These are phyloP conservation scores for Trichodelitschia bisporula DNA, from an alignment of 495 filamentous ascomycete species.

Conservation along the genomic window DNA sequence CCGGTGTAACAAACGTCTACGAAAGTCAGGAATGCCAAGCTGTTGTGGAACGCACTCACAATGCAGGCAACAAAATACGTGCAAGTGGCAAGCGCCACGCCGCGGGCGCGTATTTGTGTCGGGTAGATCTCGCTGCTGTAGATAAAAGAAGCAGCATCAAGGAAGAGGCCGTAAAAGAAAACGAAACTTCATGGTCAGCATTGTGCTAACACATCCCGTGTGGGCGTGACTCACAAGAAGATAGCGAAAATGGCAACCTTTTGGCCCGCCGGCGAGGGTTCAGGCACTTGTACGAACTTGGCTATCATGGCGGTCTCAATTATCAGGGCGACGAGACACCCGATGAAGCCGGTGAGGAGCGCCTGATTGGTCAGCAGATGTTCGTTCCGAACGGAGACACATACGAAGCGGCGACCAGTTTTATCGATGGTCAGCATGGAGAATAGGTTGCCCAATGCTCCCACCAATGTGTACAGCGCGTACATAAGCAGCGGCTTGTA, in stretches of 20 bases:
- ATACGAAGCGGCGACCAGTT: conserved; percentile 9
- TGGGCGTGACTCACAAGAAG: too few relatives aligned
- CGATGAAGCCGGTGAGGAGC: conserved; percentile 10
- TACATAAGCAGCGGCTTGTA: conserved; percentile 7
- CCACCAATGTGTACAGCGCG: conserved; percentile 10
- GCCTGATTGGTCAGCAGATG: conserved; percentile 4
- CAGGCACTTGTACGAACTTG: conserved; percentile 4
- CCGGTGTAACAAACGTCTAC: too few relatives aligned
- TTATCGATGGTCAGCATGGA: conserved; percentile 9
- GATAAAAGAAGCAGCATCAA: conserved; percentile 13
- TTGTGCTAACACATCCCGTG: too few relatives aligned
- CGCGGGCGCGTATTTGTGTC: conserved; percentile 19
- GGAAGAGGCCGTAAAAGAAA: conserved; percentile 9
- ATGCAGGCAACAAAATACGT: conserved; percentile 34
- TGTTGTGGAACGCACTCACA: conserved; percentile 26
- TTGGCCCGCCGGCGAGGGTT: conserved; percentile 5
- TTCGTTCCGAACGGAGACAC: background rate
- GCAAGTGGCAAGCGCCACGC: conserved; percentile 16
- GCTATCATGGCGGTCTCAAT: conserved; percentile 12
- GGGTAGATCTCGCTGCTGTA: conserved; percentile 14
- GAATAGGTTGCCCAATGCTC: conserved; percentile 10
- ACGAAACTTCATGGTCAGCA: too few relatives aligned
- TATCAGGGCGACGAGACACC: conserved; percentile 7
- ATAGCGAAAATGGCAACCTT: conserved; percentile 11
- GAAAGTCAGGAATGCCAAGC: conserved; percentile 27